These are phyloP conservation scores for Periconia sp. DNA, from an alignment of 2,329 filamentous ascomycete species.

Conservation along the genomic window DNA sequence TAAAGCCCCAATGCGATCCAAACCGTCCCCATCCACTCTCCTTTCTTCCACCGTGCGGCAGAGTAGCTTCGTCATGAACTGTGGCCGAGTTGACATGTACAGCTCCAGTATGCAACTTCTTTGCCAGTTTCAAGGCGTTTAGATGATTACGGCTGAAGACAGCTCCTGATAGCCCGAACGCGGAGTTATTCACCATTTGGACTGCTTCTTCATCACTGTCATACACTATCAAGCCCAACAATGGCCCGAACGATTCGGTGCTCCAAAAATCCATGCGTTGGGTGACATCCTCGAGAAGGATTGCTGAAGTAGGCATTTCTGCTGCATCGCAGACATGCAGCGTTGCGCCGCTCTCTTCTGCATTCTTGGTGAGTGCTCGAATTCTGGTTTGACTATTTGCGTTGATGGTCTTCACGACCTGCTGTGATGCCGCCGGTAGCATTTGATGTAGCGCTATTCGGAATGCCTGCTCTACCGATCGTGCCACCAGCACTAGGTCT, in stretches of 20 bases:
- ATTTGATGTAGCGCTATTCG: too few relatives aligned
- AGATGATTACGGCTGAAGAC: constrained; percentile 18
- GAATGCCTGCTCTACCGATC: too few relatives aligned
- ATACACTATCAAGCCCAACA: constrained; percentile 11
- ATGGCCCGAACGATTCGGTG: constrained; percentile 22
- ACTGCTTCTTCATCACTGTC: constrained; percentile 19
- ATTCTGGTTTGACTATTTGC: not conserved
- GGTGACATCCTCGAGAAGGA: constrained; percentile 10
- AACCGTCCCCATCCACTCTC: constrained; percentile 22
- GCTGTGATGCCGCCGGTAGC: constrained; percentile 16
- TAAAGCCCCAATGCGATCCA: constrained; percentile 14
- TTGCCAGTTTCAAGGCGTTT: constrained; percentile 16
- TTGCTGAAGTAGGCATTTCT: too few relatives aligned
- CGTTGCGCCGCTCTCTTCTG: too few relatives aligned
- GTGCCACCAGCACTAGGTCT: too few relatives aligned
- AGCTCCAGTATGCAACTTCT: constrained; percentile 19
- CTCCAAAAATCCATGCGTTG: not conserved
- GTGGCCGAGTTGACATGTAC: constrained; percentile 26
- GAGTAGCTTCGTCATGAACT: constrained; percentile 19
- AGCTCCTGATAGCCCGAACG: constrained; percentile 18
- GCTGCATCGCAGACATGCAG: too few relatives aligned
- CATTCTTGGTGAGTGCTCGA: constrained; percentile 6
- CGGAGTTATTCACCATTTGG: constrained; percentile 12
- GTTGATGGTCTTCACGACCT: too few relatives aligned
- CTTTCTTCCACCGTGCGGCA: constrained; percentile 23